Evolutionary conservation across 2,329 filamentous ascomycete genomes (phyloP).

Genomic region (Xylaria sp.): DNA sequence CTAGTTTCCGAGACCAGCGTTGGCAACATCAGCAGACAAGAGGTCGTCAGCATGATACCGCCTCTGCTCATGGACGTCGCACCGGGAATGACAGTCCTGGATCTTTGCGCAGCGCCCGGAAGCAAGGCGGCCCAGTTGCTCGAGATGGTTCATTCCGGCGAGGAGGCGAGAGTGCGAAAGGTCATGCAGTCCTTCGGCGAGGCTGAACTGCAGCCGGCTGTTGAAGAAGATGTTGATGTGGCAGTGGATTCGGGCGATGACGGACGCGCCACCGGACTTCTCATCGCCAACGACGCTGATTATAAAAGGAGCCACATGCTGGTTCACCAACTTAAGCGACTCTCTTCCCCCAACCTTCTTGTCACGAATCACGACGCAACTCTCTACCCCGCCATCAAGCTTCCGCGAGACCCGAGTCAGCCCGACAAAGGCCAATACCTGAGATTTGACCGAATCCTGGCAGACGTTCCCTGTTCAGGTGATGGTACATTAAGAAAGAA

Average conservation of each 20-base stretch:
- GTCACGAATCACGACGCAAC: constrained; percentile 98
- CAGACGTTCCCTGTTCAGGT: constrained; percentile 95
- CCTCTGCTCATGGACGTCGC: constrained; percentile 88
- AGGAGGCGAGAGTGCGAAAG: constrained; percentile 81
- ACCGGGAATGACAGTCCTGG: constrained; percentile 89
- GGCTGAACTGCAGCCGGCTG: constrained; percentile 20
- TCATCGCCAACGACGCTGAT: constrained; percentile 95
- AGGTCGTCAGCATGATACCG: constrained; percentile 98
- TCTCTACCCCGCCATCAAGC: constrained; percentile 87
- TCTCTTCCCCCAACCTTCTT: constrained; percentile 94
- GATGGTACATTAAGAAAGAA: constrained; percentile 96
- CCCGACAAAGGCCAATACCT: constrained; percentile 70
- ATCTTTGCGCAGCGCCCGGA: constrained; percentile 94
- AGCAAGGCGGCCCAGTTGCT: constrained; percentile 96
- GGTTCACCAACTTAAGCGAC: constrained; percentile 94
- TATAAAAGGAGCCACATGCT: constrained; percentile 97
- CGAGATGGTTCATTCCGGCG: constrained; percentile 90
- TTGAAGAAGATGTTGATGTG: constrained; percentile 59
- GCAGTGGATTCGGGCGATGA: constrained; percentile 68
- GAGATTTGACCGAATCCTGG: constrained; percentile 95
- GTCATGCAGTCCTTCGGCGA: constrained; percentile 63
- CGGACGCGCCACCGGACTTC: constrained; percentile 84
- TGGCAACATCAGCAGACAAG: constrained; percentile 95
- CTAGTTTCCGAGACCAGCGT: constrained; percentile 96
- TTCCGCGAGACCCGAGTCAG: constrained; percentile 64